Percentiles rank a stretch among this genome's conserved stretches.
Evolutionary conservation across 805 yeast genomes (phyloP).

Genomic region (Brettanomyces sp.): DNA sequence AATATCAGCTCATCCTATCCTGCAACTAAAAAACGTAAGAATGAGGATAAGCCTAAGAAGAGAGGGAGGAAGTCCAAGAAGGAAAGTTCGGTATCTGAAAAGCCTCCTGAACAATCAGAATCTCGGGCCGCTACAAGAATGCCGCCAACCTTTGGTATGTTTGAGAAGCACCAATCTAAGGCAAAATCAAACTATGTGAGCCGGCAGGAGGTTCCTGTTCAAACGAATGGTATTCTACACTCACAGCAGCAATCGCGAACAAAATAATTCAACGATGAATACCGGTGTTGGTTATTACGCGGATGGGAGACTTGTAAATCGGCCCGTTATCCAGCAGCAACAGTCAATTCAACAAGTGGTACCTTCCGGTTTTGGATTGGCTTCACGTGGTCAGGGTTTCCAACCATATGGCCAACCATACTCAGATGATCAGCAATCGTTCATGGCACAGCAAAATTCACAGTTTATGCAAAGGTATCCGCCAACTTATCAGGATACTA

Average conservation of each 20-base stretch:
- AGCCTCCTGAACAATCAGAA: not conserved
- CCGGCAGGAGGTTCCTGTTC: not conserved
- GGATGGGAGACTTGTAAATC: too few relatives aligned
- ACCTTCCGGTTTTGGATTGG: too few relatives aligned
- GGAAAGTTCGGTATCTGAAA: not conserved
- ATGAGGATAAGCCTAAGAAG: not conserved
- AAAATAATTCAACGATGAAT: too few relatives aligned
- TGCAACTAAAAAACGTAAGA: not conserved
- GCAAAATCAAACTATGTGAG: too few relatives aligned
- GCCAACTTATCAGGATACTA: too few relatives aligned
- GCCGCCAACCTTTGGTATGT: slow-evolving; percentile 13
- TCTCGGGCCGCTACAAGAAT: not conserved
- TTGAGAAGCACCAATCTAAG: not conserved
- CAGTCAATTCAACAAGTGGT: too few relatives aligned
- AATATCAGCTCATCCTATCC: not conserved
- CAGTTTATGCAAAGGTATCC: too few relatives aligned
- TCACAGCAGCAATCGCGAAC: too few relatives aligned
- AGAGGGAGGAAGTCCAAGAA: slow-evolving; percentile 2
- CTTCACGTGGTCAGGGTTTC: too few relatives aligned
- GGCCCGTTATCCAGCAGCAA: too few relatives aligned
- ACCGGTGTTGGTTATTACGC: too few relatives aligned
- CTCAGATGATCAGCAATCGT: not conserved
- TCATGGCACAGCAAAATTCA: not conserved
- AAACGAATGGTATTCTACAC: too few relatives aligned
- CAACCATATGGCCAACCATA: not conserved